A percentile compares a stretch with the other conserved stretches of the same genome.
Conservation (phyloP, 164 flowering plant genomes). For the Magnolia officinalis region DNA sequence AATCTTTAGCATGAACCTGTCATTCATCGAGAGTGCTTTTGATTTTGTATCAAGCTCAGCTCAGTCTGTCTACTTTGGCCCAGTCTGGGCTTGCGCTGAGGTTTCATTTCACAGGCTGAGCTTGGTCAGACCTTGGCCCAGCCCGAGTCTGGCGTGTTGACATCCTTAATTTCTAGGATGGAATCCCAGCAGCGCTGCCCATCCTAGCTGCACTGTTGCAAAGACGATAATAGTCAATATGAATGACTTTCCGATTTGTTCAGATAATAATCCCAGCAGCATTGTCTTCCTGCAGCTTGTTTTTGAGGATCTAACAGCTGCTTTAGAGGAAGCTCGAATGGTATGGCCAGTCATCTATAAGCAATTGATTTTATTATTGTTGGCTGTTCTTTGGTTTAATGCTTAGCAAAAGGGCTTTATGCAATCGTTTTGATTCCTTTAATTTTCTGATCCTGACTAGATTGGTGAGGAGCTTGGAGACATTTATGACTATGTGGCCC, state of each 20-base stretch:
- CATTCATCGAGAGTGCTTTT: no score
- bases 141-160: background rate
- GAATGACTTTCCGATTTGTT: background rate
- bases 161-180: background rate
- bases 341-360: conserved; percentile 28
- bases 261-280: conserved; percentile 6
- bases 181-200: background rate
- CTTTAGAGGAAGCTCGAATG: conserved; percentile 89
- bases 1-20: no score
- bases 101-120: no score
- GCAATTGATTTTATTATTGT: background rate
- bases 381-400: background rate
- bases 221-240: background rate
- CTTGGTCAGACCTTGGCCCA: no score
- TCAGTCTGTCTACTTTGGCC: no score
- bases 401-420: background rate
- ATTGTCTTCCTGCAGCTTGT: conserved; percentile 55
- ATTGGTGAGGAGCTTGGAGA: conserved; percentile 99
- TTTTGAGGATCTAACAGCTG: conserved; percentile 78
- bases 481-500: conserved; percentile 94
- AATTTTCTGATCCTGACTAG: conserved; percentile 31
- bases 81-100: no score
- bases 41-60: no score
- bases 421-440: background rate
- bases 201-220: background rate